Percentiles rank a stretch among this genome's conserved stretches.
Evolutionary conservation across 2,329 filamentous ascomycete genomes (phyloP).

Genomic region (Aurifilum marmelostoma): DNA sequence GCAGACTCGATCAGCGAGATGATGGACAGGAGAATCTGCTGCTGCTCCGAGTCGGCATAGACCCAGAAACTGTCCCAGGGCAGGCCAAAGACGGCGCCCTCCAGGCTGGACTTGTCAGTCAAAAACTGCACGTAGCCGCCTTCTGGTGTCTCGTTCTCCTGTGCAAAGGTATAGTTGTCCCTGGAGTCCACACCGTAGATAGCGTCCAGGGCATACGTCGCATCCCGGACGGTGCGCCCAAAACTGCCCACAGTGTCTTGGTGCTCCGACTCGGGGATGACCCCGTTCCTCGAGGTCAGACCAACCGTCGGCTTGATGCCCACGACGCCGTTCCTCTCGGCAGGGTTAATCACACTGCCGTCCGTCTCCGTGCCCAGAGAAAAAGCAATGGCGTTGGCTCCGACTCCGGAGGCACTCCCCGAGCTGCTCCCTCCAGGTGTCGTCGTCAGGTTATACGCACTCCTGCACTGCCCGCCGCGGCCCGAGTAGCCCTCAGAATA

Average conservation of each 20-base stretch:
- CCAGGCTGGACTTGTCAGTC: constrained; percentile 54
- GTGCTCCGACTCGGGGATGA: constrained; percentile 68
- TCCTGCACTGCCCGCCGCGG: constrained; percentile 66
- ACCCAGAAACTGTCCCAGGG: constrained; percentile 75
- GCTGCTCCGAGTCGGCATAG: constrained; percentile 59
- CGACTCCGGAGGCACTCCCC: constrained; percentile 67
- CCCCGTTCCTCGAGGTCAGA: constrained; percentile 63
- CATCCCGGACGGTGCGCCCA: constrained; percentile 70
- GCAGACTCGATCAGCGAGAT: constrained; percentile 59
- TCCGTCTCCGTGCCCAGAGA: constrained; percentile 76
- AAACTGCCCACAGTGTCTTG: constrained; percentile 73
- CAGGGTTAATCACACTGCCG: constrained; percentile 65
- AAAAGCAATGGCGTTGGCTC: constrained; percentile 59
- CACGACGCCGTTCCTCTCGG: constrained; percentile 60
- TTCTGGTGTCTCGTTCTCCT: constrained; percentile 56
- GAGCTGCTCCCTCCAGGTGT: constrained; percentile 72
- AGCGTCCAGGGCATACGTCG: constrained; percentile 65
- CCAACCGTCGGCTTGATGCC: constrained; percentile 68
- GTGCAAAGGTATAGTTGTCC: constrained; percentile 68
- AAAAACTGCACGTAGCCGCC: constrained; percentile 63
- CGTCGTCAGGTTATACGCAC: constrained; percentile 69
- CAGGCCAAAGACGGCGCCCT: constrained; percentile 68
- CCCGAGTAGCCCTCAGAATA: constrained; percentile 68
- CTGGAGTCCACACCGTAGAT: constrained; percentile 66
- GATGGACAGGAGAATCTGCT: constrained; percentile 52